Conservation (phyloP, 1,139 yeast species). For the Taphrina betulina region DNA sequence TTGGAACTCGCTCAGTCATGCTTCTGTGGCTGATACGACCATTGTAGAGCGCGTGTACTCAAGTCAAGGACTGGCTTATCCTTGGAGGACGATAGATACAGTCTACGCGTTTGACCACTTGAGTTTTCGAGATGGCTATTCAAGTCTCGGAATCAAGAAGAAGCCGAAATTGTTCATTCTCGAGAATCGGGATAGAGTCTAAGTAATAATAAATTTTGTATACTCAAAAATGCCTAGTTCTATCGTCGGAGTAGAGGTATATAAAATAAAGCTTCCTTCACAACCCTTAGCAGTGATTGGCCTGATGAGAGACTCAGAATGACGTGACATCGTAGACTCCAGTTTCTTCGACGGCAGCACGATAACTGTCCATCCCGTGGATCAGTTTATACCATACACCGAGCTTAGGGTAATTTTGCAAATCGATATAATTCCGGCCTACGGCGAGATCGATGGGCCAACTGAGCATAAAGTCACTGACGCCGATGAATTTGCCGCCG, state of each 20-base stretch:
- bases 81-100: conserved; percentile 1
- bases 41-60: not conserved
- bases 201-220: no score
- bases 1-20: conserved; percentile 18
- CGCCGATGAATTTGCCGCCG: conserved; percentile 3
- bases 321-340: conserved; percentile 7
- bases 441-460: conserved; percentile 5
- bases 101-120: conserved; percentile 1
- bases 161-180: conserved; percentile 2
- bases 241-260: no score
- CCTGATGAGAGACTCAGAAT: no score
- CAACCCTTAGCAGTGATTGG: no score
- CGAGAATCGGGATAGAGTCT: no score
- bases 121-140: not conserved
- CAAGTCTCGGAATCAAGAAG: not conserved
- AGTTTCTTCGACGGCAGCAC: not conserved
- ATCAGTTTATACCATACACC: not conserved
- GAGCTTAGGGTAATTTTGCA: conserved; percentile 1
- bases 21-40: not conserved
- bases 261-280: no score
- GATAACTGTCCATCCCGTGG: not conserved
- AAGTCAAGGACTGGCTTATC: not conserved
- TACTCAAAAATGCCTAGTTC: no score
- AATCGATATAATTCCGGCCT: not conserved
- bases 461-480: conserved; percentile 12